Evolutionary conservation across 257 asterid species (phyloP), one percentile per base, ranked within the genome.

Genomic region (Solanum ahanhuiri): DNA sequence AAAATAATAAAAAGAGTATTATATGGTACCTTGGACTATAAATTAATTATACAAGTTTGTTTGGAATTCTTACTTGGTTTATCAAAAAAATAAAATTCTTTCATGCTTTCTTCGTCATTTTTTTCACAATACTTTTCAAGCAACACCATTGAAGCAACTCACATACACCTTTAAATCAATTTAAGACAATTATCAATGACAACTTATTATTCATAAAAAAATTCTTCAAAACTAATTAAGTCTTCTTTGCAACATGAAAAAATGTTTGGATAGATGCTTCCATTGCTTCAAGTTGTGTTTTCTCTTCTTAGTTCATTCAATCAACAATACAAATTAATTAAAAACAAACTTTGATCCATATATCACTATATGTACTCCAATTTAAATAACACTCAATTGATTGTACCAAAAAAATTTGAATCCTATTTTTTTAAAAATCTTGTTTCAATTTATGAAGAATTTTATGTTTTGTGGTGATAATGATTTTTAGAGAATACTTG

Each of bases 91-190:
- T 6, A 54, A 5, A 12, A 51, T 0, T 17, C 63, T 5, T 51
- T 2, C 60, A 17, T 0, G 10, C 10, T 6, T 54, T 54, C 10
- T 54, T 54, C 9, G 3, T 6, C 63, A 54, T 54, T 54, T 17
- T 54, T 54, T 54, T 54, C 63, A 54, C 23, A 0, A 0, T 18
- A 0, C 10, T 18, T 54, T 1, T 18, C 23, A 0, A 1, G 23
- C 63, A 18, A 54, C 63, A 54, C n/a, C 63, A 17, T 17, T 6
- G 58, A 54, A 54, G 63, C 63, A 54, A 54, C 10, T 54, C 63
- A 54, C 23, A 54, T 18, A 54, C 23, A 54, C 23, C 63, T 54
- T 54, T 54, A 17, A 2, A 54, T 54, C 23, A 6, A 48, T 48
- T 48, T 12, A 0, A 54, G 4, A 17, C 63, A 54, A 54, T 54